Conservation (phyloP, 352 stramenopile species). For the Phytopythium ostracodes region DNA sequence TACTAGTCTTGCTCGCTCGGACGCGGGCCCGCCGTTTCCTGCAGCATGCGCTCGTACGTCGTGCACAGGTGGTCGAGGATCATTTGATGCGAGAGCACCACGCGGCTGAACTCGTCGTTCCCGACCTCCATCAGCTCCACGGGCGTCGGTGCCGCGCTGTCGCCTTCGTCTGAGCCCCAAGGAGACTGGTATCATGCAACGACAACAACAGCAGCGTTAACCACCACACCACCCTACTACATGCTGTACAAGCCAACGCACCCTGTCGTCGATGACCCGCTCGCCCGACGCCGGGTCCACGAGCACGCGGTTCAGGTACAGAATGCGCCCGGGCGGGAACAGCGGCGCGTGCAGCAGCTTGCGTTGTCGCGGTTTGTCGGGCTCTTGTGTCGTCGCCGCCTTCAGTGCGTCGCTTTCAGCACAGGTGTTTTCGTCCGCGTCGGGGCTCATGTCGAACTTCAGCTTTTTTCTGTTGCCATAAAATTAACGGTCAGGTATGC, state of each 20-base stretch:
- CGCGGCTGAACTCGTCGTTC: slow-evolving; percentile 64
- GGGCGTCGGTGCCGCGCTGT: background rate
- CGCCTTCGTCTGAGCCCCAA: background rate
- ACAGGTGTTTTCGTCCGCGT: background rate
- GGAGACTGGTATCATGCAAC: background rate
- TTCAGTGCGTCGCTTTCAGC: background rate
- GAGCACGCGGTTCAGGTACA: slow-evolving; percentile 57
- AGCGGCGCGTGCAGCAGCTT: slow-evolving; percentile 46
- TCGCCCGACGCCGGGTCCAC: slow-evolving; percentile 11
- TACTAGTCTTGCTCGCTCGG: background rate
- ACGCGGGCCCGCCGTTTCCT: slow-evolving; percentile 1
- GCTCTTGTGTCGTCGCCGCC: background rate
- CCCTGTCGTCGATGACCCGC: background rate
- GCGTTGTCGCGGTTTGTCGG: background rate
- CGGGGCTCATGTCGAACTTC: background rate
- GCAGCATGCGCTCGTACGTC: slow-evolving; percentile 68
- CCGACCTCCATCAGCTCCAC: slow-evolving; percentile 65
- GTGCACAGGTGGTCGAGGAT: slow-evolving; percentile 84
- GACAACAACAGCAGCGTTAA: background rate
- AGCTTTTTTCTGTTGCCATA: slow-evolving; percentile 3
- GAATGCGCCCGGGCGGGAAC: slow-evolving; percentile 63
- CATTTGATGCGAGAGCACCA: slow-evolving; percentile 82
- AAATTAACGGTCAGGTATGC: no score
- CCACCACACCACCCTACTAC: background rate
- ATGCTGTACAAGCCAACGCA: background rate